Percentiles rank a stretch among this genome's conserved stretches.
These are phyloP conservation scores for Phylloporus sp. DNA, from an alignment of 768 basidiomycete genomes.

Conservation along the genomic window DNA sequence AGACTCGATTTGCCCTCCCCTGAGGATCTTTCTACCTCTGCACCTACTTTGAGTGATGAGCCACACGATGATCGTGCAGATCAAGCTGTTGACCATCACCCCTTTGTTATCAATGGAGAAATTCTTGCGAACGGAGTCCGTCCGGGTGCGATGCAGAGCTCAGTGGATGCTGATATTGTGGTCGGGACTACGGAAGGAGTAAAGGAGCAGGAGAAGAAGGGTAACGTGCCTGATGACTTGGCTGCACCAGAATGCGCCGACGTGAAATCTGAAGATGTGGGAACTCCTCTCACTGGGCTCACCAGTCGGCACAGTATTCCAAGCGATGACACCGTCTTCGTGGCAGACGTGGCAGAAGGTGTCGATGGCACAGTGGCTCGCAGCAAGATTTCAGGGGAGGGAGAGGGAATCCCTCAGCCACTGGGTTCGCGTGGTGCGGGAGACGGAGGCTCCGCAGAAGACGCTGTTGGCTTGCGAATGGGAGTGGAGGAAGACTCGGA, in stretches of 20 bases:
- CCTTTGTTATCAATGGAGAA: constrained; percentile 14
- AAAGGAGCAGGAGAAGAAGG: not conserved
- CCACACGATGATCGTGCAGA: constrained; percentile 7
- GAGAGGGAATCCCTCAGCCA: constrained; percentile 8
- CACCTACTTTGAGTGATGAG: constrained; percentile 1
- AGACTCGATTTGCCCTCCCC: constrained; percentile 37
- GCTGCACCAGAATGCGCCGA: constrained; percentile 20
- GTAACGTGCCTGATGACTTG: not conserved
- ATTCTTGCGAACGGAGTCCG: constrained; percentile 15
- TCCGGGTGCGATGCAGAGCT: constrained; percentile 1
- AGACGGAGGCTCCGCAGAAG: constrained; percentile 4
- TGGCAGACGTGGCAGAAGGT: constrained; percentile 34
- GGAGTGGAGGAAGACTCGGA: constrained; percentile 31
- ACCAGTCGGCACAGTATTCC: constrained; percentile 53
- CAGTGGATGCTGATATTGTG: not conserved
- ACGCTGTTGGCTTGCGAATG: not conserved
- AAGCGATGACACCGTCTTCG: constrained; percentile 55
- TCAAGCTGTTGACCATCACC: not conserved
- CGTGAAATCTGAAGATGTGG: constrained; percentile 52
- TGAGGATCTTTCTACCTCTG: constrained; percentile 18
- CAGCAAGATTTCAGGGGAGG: constrained; percentile 23
- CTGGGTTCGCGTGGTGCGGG: constrained; percentile 4
- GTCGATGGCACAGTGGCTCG: constrained; percentile 26
- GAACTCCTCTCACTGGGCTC: constrained; percentile 46
- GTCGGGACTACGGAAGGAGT: constrained; percentile 1